Evolutionary conservation across 164 flowering plant genomes (phyloP).

Genomic region (Annona cherimola): DNA sequence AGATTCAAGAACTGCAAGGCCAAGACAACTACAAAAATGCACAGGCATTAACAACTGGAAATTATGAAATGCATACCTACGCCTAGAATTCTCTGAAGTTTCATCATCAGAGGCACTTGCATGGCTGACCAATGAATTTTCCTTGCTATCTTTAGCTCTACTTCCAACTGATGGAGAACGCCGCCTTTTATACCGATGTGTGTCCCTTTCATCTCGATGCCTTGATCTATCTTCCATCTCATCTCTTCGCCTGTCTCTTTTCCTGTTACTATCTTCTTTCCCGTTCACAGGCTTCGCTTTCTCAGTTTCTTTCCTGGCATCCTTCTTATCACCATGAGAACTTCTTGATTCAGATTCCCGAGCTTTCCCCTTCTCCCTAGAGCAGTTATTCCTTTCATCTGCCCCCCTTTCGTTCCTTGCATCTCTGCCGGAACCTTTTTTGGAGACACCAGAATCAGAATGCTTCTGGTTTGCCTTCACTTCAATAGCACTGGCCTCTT

Average conservation of each 20-base stretch:
- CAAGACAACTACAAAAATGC: background rate
- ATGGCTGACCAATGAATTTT: conserved; percentile 30
- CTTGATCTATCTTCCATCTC: conserved; percentile 53
- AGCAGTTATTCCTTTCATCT: conserved; percentile 35
- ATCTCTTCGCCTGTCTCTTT: conserved; percentile 44
- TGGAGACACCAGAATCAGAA: conserved; percentile 26
- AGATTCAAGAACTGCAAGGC: conserved; percentile 12
- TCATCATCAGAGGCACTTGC: conserved; percentile 54
- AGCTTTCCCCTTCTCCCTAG: conserved; percentile 46
- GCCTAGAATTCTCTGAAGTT: conserved; percentile 53
- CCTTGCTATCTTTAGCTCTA: conserved; percentile 54
- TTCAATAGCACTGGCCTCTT: conserved; percentile 28
- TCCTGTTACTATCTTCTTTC: conserved; percentile 43
- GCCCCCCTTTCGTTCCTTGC: conserved; percentile 30
- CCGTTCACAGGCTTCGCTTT: conserved; percentile 30
- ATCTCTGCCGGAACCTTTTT: conserved; percentile 14
- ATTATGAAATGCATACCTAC: conserved; percentile 34
- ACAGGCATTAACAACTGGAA: background rate
- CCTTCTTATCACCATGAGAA: conserved; percentile 32
- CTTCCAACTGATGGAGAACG: conserved; percentile 54
- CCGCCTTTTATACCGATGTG: conserved; percentile 53
- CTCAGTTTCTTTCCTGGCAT: conserved; percentile 43
- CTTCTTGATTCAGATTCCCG: conserved; percentile 38
- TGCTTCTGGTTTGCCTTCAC: conserved; percentile 27
- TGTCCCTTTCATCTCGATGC: conserved; percentile 38